These are phyloP conservation scores for Lichtheimia ornata DNA, from an alignment of 371 early-diverging fungal species.

Conservation along the genomic window DNA sequence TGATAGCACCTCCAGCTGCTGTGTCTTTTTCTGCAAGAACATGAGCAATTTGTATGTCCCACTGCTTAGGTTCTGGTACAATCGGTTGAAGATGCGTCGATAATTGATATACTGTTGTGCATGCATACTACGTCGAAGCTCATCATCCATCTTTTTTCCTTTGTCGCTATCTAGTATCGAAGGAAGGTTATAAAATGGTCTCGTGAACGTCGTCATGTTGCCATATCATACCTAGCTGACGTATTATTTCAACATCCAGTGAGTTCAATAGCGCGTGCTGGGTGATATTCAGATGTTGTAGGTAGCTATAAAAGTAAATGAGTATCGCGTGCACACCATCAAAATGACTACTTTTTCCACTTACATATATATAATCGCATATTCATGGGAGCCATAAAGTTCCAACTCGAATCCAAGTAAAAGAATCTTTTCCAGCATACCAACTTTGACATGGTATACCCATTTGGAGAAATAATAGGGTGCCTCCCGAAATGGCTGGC, in stretches of 20 bases:
- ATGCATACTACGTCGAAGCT: slow-evolving; percentile 7
- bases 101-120: neutral
- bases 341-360: neutral
- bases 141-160: neutral
- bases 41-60: slow-evolving; percentile 36
- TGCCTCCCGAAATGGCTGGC: neutral
- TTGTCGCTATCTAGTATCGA: neutral
- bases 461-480: slow-evolving; percentile 73
- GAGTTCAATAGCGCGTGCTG: no score
- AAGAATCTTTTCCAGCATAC: slow-evolving; percentile 60
- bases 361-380: slow-evolving; percentile 69
- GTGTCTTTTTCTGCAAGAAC: slow-evolving; percentile 33
- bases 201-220: no score
- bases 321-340: no score
- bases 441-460: slow-evolving; percentile 70
- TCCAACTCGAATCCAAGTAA: slow-evolving; percentile 73
- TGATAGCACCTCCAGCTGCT: slow-evolving; percentile 37
- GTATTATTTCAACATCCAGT: neutral
- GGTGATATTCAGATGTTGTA: no score
- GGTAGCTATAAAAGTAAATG: neutral
- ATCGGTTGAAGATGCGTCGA: slow-evolving; percentile 13
- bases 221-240: neutral
- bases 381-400: slow-evolving; percentile 69
- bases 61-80: slow-evolving; percentile 23
- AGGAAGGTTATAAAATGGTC: neutral